phyloP scores from a whole-genome alignment of 1,284 basidiomycete species.

The Fomitopsis schrenkii region DNA sequence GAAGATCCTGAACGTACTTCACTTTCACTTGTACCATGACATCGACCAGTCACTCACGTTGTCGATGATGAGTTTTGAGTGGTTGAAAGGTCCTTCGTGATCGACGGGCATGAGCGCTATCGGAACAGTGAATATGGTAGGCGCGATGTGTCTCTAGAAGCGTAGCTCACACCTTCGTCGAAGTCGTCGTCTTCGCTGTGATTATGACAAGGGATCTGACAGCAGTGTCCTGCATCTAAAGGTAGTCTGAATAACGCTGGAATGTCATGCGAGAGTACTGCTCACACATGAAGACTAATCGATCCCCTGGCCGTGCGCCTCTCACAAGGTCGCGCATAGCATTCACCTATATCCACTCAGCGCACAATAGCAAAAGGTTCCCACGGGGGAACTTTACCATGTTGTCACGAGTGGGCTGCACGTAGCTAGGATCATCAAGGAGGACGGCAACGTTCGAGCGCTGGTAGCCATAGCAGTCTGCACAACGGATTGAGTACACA shows the following conservation, averaged over 20 bases:
- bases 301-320: slow-evolving; percentile 4
- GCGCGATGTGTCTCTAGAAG: not conserved
- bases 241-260: not conserved
- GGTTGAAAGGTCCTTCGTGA: not conserved
- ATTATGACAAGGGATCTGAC: slow-evolving; percentile 7
- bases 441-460: not conserved
- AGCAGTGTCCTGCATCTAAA: slow-evolving; percentile 13
- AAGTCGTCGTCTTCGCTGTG: slow-evolving; percentile 5
- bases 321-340: not conserved
- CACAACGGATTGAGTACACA: not conserved
- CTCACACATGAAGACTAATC: slow-evolving; percentile 11
- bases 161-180: slow-evolving; percentile 8
- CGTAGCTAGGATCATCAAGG: not conserved
- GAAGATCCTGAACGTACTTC: not conserved
- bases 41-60: slow-evolving; percentile 3
- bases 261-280: not conserved
- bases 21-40: not conserved
- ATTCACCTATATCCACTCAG: not conserved
- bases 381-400: not conserved
- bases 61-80: slow-evolving; percentile 10
- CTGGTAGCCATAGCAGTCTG: not conserved
- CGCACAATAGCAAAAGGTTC: too few species aligned
- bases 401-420: not conserved
- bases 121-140: not conserved
- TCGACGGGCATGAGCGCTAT: slow-evolving; percentile 7